Evolutionary conservation across 2,329 filamentous ascomycete species (phyloP), one percentile per base, ranked within the genome.

Genomic region (Ascochyta fabae): DNA sequence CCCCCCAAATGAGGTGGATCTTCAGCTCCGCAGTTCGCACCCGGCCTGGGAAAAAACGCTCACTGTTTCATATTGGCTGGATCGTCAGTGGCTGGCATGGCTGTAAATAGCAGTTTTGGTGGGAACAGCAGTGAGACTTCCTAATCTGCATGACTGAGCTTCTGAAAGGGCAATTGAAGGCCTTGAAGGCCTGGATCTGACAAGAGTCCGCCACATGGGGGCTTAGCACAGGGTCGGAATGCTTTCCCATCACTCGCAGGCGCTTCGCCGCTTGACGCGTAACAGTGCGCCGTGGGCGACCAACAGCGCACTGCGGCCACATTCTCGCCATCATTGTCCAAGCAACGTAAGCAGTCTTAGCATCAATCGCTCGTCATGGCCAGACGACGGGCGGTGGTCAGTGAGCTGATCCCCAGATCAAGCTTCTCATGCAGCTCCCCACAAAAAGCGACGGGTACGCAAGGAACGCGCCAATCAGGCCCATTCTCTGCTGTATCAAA

Each of bases 291-390:
- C 45, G 43, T 38, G 24, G 55, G 38, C 26, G 34, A 48, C 31
- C 49, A 44, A 44, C 46, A 39, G 52, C 49, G 53, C 47, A 55
- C 31, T 16, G 47, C 42, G 41, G 58, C 50, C 36, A 48, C 58
- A 59, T 56, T 61, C 53, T 53, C 56, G 48, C 44, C 48, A 36
- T 23, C 35, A 56, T 61, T 35, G 56, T 55, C 59, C 49, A 59
- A 58, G 54, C 59, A 60, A 61, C 61, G 56, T 56, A 56, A 53
- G 48, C 50, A 47, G 48, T 40, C 19, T 44, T 58, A 60, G 59
- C 57, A 58, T 53, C 56, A 49, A 44, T 35, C 10, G 56, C 42
- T 64, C 65, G 65, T 68, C 62, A 65, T 66, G 55, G 59, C 40
- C 35, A 57, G 43, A 40, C 38, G 16, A 41, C 41, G 4, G 29